A percentile compares a stretch with the other conserved stretches of the same genome.
phyloP scores from a whole-genome alignment of 139 green algal species.

The Volvox africanus region DNA sequence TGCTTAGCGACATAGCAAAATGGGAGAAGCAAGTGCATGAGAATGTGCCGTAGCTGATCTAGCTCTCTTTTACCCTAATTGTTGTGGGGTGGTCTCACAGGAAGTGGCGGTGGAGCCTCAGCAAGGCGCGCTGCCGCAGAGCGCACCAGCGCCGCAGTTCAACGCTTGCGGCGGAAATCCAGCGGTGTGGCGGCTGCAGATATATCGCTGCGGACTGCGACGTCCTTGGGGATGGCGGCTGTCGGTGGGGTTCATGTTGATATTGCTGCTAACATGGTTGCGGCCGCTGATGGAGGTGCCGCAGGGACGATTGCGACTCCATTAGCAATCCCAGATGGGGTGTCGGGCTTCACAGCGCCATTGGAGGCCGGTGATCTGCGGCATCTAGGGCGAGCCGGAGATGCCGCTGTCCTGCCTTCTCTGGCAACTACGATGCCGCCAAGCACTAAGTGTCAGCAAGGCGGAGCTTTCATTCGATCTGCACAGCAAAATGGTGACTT shows the following conservation, averaged over 20 bases:
- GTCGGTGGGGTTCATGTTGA: background rate
- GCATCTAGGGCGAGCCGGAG: too few species aligned
- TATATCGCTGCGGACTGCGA: background rate
- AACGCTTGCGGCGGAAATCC: constrained; percentile 38
- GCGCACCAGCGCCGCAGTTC: constrained; percentile 23
- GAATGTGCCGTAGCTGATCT: too few species aligned
- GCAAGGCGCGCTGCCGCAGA: constrained; percentile 18
- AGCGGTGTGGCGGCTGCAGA: background rate
- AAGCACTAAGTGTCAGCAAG: too few species aligned
- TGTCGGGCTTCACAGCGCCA: background rate
- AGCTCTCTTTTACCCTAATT: too few species aligned
- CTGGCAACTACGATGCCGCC: too few species aligned
- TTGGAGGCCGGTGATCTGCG: too few species aligned
- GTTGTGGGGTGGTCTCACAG: too few species aligned
- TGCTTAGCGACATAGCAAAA: too few species aligned
- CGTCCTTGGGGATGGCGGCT: background rate
- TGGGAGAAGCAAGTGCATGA: too few species aligned
- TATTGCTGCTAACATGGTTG: background rate
- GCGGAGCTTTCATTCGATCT: too few species aligned
- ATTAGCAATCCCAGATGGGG: background rate
- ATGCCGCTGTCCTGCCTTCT: too few species aligned
- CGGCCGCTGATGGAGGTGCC: background rate
- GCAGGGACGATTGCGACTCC: background rate
- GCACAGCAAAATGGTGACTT: too few species aligned
- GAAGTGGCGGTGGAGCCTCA: background rate